Evolutionary conservation across 768 basidiomycete genomes (phyloP), one percentile per base, ranked within the genome.

Genomic region (Tubosaeta brunneosetosa): DNA sequence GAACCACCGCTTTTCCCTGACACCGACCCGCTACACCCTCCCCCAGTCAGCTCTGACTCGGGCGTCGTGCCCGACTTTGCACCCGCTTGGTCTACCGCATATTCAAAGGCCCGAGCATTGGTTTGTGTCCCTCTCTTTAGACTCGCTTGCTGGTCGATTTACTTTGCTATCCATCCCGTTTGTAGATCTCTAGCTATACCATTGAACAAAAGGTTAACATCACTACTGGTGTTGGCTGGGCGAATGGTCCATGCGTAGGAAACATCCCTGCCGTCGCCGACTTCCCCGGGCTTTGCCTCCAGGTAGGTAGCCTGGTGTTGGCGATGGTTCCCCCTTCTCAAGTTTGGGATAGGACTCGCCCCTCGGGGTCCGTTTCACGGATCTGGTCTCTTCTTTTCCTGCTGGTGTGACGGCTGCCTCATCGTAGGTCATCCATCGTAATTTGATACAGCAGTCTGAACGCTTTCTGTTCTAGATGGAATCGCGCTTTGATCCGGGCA

Each of bases 401-500:
- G 78, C 92, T n/a, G 88, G 83, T 0, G 74, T 97, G 58, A 92
- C 88, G 49, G 75, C 83, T 1, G 94, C 91, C 5, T 76, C 91
- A 6, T 90, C 94, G 77, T 92, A 67, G 60, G 82, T 71, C 26
- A 6, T 16, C 38, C 13, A 13, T 22, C 14, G 7, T 17, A 22
- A 0, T 22, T 47, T 36, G 6, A 25, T 13, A 5, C n/a, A 14
- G 11, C 2, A 7, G 7, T 44, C 12, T 42, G 43, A 1, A 38
- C 0, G 0, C 22, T 37, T n/a, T 5, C 0, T 31, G 19, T 1
- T 50, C 19, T 47, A 86, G 86, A 32, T 92, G 81, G 71, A 91
- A 91, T 59, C 88, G 87, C 38, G 75, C 77, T 10, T 75, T 95
- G 31, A 83, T 95, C 50, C 87, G 91, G 48, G 70, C 73, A 14